Percentiles rank a stretch among this genome's conserved stretches.
phyloP scores from a whole-genome alignment of 139 green algal genomes.

The Microglena sp. region DNA sequence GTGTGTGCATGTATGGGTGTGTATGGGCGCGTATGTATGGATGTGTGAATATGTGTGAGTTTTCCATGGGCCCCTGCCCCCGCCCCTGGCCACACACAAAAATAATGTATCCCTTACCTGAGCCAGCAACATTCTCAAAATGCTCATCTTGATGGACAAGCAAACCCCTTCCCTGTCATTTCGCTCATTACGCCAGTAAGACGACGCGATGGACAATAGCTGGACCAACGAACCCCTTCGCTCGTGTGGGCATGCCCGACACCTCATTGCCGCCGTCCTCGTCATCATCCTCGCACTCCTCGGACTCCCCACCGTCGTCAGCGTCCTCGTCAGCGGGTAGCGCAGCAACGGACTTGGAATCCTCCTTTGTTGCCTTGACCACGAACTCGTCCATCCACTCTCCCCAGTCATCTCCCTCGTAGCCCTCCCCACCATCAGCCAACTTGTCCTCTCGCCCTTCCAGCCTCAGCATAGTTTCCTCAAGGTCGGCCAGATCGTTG shows the following conservation, averaged over 20 bases:
- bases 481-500: slow-evolving; percentile 12
- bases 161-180: slow-evolving; percentile 40
- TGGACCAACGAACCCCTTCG: background rate
- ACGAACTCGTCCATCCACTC: slow-evolving; percentile 70
- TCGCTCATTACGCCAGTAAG: slow-evolving; percentile 62
- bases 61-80: too few species aligned
- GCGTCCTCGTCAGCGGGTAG: slow-evolving; percentile 1
- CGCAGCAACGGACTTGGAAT: background rate
- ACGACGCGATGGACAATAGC: slow-evolving; percentile 46
- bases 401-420: slow-evolving; percentile 23
- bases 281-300: background rate
- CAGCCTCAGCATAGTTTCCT: slow-evolving; percentile 5
- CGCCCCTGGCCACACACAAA: background rate
- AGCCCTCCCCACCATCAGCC: slow-evolving; percentile 3
- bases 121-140: slow-evolving; percentile 30
- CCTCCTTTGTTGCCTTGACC: slow-evolving; percentile 27
- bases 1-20: too few species aligned
- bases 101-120: background rate
- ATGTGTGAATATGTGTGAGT: too few species aligned
- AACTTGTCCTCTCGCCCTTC: background rate
- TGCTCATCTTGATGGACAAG: slow-evolving; percentile 34
- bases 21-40: too few species aligned
- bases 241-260: background rate
- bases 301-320: background rate
- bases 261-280: background rate